Conservation (phyloP, 352 stramenopile genomes). For the Sclerospora graminicola region DNA sequence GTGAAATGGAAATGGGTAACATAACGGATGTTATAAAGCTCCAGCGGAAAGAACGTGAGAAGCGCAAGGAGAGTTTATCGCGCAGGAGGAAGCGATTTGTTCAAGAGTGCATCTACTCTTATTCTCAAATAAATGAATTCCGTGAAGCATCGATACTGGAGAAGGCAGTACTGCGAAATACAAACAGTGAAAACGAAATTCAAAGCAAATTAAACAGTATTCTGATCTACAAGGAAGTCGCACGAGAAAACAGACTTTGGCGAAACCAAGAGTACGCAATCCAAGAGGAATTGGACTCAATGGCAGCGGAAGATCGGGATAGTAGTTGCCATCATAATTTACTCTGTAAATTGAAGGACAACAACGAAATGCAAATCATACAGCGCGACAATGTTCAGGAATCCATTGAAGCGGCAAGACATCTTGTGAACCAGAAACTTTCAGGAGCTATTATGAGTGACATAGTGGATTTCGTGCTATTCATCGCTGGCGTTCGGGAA, state of each 20-base stretch:
- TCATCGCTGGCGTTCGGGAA: conserved; percentile 43
- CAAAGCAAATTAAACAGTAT: conserved; percentile 34
- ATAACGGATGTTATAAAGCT: conserved; percentile 28
- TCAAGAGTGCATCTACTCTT: conserved; percentile 33
- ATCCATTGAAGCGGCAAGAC: conserved; percentile 25
- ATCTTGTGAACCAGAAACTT: conserved; percentile 36
- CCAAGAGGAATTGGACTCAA: conserved; percentile 32
- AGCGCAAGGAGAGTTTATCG: conserved; percentile 39
- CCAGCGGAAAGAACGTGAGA: conserved; percentile 37
- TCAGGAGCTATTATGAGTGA: conserved; percentile 29
- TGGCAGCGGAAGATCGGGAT: conserved; percentile 43
- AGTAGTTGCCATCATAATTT: conserved; percentile 38
- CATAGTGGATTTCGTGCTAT: conserved; percentile 47
- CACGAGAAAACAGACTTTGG: conserved; percentile 40
- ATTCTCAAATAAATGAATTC: conserved; percentile 17
- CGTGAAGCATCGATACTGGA: conserved; percentile 32
- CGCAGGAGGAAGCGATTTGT: conserved; percentile 52
- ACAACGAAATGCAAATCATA: conserved; percentile 32
- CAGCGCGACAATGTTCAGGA: conserved; percentile 23
- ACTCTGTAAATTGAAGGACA: conserved; percentile 53
- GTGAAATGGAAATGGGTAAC: conserved; percentile 20
- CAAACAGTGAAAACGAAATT: conserved; percentile 34
- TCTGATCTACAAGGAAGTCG: conserved; percentile 58
- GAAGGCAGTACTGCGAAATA: conserved; percentile 31
- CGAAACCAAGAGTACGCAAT: conserved; percentile 39